phyloP scores from a whole-genome alignment of 176 grass and related monocot genomes.

The Eragrostis curvula region DNA sequence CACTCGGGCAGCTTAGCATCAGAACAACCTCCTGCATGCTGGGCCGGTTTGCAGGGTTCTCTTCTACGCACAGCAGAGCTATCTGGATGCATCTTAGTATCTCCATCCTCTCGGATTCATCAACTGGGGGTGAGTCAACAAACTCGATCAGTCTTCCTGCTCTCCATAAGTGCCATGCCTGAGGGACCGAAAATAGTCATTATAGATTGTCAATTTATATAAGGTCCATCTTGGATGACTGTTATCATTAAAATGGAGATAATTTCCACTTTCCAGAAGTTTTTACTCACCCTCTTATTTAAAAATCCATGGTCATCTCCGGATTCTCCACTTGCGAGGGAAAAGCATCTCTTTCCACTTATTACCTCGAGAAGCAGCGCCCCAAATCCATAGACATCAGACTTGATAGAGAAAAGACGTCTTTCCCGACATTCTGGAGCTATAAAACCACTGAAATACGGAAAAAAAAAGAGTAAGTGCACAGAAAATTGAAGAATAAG shows the following conservation, averaged over 20 bases:
- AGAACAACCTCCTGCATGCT: constrained; percentile 41
- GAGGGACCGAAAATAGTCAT: neutral
- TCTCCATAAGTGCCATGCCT: constrained; percentile 27
- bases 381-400: constrained; percentile 46
- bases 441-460: constrained; percentile 44
- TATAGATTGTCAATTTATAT: neutral
- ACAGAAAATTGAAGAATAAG: neutral
- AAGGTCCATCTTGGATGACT: neutral
- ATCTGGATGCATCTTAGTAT: constrained; percentile 41
- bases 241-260: neutral
- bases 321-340: constrained; percentile 30
- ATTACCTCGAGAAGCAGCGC: constrained; percentile 45
- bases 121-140: neutral
- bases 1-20: constrained; percentile 17
- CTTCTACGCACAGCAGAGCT: constrained; percentile 38
- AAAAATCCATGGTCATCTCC: constrained; percentile 32
- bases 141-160: constrained; percentile 21
- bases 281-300: constrained; percentile 33
- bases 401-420: constrained; percentile 42
- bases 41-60: constrained; percentile 22
- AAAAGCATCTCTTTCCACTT: constrained; percentile 28
- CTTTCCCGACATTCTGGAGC: constrained; percentile 38
- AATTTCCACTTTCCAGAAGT: neutral
- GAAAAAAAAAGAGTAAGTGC: neutral
- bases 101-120: neutral